Evolutionary conservation across 2,329 filamentous ascomycete species (phyloP).

Genomic region (Neonectria hederae): DNA sequence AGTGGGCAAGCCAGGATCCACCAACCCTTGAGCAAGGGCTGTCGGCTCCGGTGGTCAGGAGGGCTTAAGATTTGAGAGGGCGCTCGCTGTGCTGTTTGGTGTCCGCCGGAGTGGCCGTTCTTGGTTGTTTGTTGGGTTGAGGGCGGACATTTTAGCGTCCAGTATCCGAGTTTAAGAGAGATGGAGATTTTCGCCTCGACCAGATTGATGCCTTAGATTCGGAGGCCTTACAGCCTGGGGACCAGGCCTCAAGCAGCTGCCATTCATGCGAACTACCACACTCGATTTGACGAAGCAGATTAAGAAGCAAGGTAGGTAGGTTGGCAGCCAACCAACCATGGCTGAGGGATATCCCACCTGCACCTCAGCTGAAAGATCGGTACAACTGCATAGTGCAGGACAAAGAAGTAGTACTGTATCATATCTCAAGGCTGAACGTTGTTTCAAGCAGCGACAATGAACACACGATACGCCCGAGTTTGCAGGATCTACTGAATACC

Average conservation of each 20-base stretch:
- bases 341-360: slow-evolving; percentile 21
- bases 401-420: background rate
- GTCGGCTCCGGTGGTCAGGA: slow-evolving; percentile 9
- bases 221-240: background rate
- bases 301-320: background rate
- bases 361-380: slow-evolving; percentile 1
- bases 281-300: background rate
- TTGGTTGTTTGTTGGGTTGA: slow-evolving; percentile 16
- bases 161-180: background rate
- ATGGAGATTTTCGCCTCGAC: background rate
- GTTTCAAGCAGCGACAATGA: background rate
- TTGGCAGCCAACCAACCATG: slow-evolving; percentile 17
- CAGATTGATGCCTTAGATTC: background rate
- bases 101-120: slow-evolving; percentile 7
- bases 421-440: background rate
- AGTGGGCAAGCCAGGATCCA: slow-evolving; percentile 10
- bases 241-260: slow-evolving; percentile 23
- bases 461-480: background rate
- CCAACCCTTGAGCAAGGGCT: slow-evolving; percentile 8
- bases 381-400: slow-evolving; percentile 4
- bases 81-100: background rate
- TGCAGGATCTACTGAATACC: background rate
- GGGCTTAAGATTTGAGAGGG: background rate
- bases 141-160: background rate
- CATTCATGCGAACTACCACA: slow-evolving; percentile 24